Percentiles rank a stretch among this genome's conserved stretches.
phyloP scores from a whole-genome alignment of 768 basidiomycete species.

The Dioszegia crocea region DNA sequence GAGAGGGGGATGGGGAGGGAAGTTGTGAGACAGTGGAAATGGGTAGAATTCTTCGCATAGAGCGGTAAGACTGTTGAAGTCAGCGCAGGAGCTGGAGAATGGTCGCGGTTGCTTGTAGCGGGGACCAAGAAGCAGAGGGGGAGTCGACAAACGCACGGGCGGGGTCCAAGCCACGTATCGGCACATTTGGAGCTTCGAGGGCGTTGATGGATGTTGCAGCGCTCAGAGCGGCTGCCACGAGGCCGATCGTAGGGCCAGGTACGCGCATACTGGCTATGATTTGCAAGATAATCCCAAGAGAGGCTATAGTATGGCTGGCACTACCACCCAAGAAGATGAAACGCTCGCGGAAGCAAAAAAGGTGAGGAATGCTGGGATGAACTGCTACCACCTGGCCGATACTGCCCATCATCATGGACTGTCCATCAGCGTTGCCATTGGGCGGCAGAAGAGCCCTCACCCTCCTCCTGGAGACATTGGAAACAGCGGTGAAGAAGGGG shows the following conservation, averaged over 20 bases:
- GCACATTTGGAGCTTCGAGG: not conserved
- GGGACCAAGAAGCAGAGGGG: not conserved
- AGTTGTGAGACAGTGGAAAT: conserved; percentile 77
- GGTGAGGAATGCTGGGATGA: too few relatives aligned
- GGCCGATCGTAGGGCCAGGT: not conserved
- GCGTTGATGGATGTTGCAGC: not conserved
- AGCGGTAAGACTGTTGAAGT: not conserved
- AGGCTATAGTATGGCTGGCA: too few relatives aligned
- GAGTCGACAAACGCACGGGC: conserved; percentile 15
- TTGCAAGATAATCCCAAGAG: too few relatives aligned
- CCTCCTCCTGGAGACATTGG: too few relatives aligned
- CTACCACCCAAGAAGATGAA: too few relatives aligned
- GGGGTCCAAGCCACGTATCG: conserved; percentile 27
- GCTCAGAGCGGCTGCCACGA: not conserved
- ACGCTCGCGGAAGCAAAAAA: too few relatives aligned
- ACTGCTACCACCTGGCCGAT: too few relatives aligned
- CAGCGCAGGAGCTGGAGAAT: not conserved
- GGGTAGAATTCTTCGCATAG: conserved; percentile 9
- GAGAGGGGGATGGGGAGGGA: conserved; percentile 70
- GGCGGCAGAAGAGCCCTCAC: too few relatives aligned
- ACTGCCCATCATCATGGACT: too few relatives aligned
- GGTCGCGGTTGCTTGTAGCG: too few relatives aligned
- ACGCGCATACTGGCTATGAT: not conserved
- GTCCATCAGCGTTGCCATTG: too few relatives aligned
- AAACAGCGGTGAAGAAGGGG: too few relatives aligned